These are phyloP conservation scores for Aspergillus quadrilineatus DNA, from an alignment of 2,329 filamentous ascomycete genomes.

Conservation along the genomic window DNA sequence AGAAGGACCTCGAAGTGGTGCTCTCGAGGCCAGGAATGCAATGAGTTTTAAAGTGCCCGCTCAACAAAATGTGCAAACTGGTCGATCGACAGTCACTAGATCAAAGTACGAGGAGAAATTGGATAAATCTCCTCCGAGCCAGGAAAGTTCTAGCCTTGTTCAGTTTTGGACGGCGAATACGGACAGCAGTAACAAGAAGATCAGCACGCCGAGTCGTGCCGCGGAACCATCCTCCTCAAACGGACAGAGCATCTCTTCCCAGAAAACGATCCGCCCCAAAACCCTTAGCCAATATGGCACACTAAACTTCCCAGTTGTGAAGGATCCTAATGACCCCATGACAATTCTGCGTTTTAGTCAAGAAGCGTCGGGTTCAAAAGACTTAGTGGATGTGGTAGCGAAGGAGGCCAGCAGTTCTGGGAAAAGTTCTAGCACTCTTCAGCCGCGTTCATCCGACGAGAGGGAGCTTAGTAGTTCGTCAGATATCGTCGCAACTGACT, in stretches of 20 bases:
- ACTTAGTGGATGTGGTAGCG: constrained; percentile 23
- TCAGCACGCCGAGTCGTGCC: constrained; percentile 9
- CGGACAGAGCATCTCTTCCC: constrained; percentile 23
- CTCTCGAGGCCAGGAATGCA: background rate
- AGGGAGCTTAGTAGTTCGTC: constrained; percentile 4
- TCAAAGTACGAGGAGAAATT: background rate
- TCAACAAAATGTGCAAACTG: background rate
- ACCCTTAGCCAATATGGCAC: constrained; percentile 41
- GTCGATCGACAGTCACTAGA: constrained; percentile 14
- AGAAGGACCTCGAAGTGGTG: background rate
- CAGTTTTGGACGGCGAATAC: background rate
- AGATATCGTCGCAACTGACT: constrained; percentile 21
- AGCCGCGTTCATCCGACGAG: constrained; percentile 23
- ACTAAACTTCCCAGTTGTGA: constrained; percentile 72
- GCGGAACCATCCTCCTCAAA: constrained; percentile 19
- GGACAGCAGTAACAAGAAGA: constrained; percentile 5
- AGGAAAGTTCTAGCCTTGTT: background rate
- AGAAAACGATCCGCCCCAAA: constrained; percentile 28
- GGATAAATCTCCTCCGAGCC: background rate
- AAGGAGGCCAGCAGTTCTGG: constrained; percentile 12
- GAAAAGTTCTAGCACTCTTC: constrained; percentile 17
- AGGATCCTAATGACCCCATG: constrained; percentile 67
- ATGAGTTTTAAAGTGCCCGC: background rate
- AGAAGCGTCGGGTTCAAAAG: constrained; percentile 54
- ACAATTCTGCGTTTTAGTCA: constrained; percentile 68